Percentiles rank a stretch among this genome's conserved stretches.
Conservation (phyloP, 139 green algal species). For the Coccomyxa sp. region DNA sequence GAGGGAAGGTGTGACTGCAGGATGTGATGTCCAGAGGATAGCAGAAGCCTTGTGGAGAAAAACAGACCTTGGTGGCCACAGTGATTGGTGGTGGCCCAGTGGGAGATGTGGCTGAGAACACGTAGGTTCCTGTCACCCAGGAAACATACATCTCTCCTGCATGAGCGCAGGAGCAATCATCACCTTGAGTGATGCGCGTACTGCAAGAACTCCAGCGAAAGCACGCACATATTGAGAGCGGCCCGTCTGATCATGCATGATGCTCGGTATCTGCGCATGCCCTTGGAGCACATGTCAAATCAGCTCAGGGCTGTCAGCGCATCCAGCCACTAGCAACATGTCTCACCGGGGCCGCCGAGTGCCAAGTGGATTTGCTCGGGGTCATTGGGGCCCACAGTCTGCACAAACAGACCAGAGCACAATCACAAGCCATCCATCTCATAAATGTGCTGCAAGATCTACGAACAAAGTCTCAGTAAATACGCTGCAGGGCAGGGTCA, state of each 20-base stretch:
- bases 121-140: not conserved
- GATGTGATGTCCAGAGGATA: not conserved
- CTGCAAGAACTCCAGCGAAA: not conserved
- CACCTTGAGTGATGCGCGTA: not conserved
- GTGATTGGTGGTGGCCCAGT: not conserved
- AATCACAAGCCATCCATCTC: not conserved
- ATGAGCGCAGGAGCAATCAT: not conserved
- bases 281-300: not conserved
- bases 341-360: not conserved
- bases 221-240: not conserved
- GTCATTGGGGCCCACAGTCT: not conserved
- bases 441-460: not conserved
- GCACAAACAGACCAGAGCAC: not conserved
- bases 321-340: not conserved
- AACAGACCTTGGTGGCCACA: not conserved
- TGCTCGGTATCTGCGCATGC: not conserved
- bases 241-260: not conserved
- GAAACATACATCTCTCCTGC: not conserved
- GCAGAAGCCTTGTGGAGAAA: not conserved
- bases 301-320: not conserved
- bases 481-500: not conserved
- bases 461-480: not conserved
- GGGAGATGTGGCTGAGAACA: not conserved
- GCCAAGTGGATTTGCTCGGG: not conserved
- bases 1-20: not conserved